phyloP scores from a whole-genome alignment of 2,329 filamentous ascomycete genomes.

The Furcasterigmium sp. region DNA sequence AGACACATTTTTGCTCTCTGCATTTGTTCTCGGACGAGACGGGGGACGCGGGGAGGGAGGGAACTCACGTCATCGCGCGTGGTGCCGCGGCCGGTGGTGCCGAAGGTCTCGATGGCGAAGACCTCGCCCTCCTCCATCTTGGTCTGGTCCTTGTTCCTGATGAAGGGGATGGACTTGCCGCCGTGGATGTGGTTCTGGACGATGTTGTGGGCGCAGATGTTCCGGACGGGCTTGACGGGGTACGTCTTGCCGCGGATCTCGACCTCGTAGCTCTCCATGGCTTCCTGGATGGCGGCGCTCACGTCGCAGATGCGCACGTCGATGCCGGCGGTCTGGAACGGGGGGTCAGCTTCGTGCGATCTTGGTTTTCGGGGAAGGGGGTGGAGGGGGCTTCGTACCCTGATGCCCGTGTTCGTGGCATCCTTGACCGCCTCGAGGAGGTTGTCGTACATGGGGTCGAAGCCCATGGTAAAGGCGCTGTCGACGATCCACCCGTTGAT shows the following conservation, averaged over 20 bases:
- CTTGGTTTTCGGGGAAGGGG: no score
- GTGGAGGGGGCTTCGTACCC: neutral
- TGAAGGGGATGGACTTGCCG: slow-evolving; percentile 88
- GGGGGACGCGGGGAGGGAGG: neutral
- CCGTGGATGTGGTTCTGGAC: slow-evolving; percentile 87
- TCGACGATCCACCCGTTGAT: slow-evolving; percentile 77
- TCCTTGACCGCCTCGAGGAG: slow-evolving; percentile 70
- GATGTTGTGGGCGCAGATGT: slow-evolving; percentile 87
- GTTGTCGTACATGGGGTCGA: slow-evolving; percentile 70
- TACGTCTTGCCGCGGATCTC: slow-evolving; percentile 74
- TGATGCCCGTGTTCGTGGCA: slow-evolving; percentile 56
- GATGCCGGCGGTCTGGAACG: slow-evolving; percentile 59
- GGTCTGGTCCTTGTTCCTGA: slow-evolving; percentile 79
- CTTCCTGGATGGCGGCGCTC: slow-evolving; percentile 77
- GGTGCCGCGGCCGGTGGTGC: slow-evolving; percentile 84
- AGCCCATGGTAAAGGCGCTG: slow-evolving; percentile 74
- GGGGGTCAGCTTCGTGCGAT: no score
- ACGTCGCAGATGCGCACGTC: slow-evolving; percentile 82
- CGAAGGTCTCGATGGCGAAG: slow-evolving; percentile 95
- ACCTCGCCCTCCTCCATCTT: slow-evolving; percentile 98
- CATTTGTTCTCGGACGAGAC: no score
- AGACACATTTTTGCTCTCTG: neutral
- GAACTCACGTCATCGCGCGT: slow-evolving; percentile 71
- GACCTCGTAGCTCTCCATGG: slow-evolving; percentile 90
- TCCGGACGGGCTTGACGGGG: slow-evolving; percentile 79